Percentiles rank a stretch among this genome's conserved stretches.
These are phyloP conservation scores for Shiraia sp. DNA, from an alignment of 2,329 filamentous ascomycete species.

Conservation along the genomic window DNA sequence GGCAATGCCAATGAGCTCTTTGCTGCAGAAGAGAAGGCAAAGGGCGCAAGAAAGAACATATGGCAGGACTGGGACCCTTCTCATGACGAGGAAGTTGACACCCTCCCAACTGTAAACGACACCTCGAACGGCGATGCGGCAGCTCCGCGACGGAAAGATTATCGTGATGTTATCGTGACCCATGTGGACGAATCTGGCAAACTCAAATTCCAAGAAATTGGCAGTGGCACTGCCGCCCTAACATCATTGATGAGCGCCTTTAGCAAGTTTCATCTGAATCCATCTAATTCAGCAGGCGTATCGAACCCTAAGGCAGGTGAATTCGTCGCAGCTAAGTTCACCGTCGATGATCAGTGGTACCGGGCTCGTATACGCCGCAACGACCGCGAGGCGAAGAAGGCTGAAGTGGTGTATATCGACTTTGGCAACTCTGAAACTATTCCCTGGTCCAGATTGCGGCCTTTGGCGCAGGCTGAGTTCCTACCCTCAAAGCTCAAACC, in stretches of 20 bases:
- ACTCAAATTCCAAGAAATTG: conserved; percentile 90
- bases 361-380: conserved; percentile 88
- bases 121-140: conserved; percentile 57
- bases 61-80: conserved; percentile 96
- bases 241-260: conserved; percentile 90
- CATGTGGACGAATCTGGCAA: conserved; percentile 81
- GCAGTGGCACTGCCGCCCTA: conserved; percentile 80
- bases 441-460: conserved; percentile 80
- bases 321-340: conserved; percentile 88
- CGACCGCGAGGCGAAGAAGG: conserved; percentile 82
- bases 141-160: conserved; percentile 76
- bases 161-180: conserved; percentile 91
- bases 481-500: conserved; percentile 73
- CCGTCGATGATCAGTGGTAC: conserved; percentile 90
- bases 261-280: conserved; percentile 84
- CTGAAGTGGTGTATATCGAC: conserved; percentile 92
- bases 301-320: conserved; percentile 84
- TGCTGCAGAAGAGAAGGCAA: conserved; percentile 84
- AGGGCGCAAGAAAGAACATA: conserved; percentile 82
- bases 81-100: conserved; percentile 69
- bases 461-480: conserved; percentile 81
- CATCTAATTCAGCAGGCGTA: conserved; percentile 76
- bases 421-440: conserved; percentile 93
- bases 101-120: conserved; percentile 50
- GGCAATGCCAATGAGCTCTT: conserved; percentile 87